A percentile compares a stretch with the other conserved stretches of the same genome.
These are phyloP conservation scores for Fusarium sororula DNA, from an alignment of 2,329 filamentous ascomycete species.

Conservation along the genomic window DNA sequence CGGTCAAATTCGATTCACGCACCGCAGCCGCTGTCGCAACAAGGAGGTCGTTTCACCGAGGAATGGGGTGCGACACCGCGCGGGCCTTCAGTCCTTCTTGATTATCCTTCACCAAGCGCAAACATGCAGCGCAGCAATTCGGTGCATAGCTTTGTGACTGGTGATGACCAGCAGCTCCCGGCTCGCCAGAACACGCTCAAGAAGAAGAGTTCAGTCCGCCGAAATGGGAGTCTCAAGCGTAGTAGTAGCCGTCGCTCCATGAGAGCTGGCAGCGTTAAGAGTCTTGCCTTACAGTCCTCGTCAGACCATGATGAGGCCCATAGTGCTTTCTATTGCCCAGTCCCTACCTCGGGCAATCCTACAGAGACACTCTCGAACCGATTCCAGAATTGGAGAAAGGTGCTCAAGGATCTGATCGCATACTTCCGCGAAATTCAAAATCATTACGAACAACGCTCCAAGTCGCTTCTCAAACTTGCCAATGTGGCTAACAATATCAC, in stretches of 20 bases:
- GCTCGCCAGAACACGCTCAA: slow-evolving; percentile 77
- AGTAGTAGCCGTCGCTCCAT: slow-evolving; percentile 83
- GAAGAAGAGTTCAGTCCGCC: slow-evolving; percentile 84
- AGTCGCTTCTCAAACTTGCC: slow-evolving; percentile 82
- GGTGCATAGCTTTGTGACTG: slow-evolving; percentile 61
- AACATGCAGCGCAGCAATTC: slow-evolving; percentile 70
- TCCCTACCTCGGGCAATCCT: slow-evolving; percentile 86
- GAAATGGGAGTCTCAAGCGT: slow-evolving; percentile 78
- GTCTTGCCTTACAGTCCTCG: slow-evolving; percentile 76
- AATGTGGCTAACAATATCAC: slow-evolving; percentile 84
- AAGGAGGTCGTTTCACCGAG: slow-evolving; percentile 69
- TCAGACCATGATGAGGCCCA: slow-evolving; percentile 75
- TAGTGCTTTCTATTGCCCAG: slow-evolving; percentile 88
- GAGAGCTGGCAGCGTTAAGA: slow-evolving; percentile 86
- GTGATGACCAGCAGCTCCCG: slow-evolving; percentile 56
- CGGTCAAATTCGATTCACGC: slow-evolving; percentile 27
- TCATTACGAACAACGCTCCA: slow-evolving; percentile 87
- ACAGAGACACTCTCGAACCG: slow-evolving; percentile 87
- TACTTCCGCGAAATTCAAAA: slow-evolving; percentile 94
- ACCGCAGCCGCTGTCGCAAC: slow-evolving; percentile 35
- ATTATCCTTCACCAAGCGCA: slow-evolving; percentile 51
- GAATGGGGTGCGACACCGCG: slow-evolving; percentile 76
- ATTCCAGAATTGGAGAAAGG: slow-evolving; percentile 97
- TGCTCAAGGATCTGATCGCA: slow-evolving; percentile 91
- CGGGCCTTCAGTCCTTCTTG: slow-evolving; percentile 68